Base-by-base conservation (phyloP, 2,329 filamentous ascomycete genomes). In the Colletotrichum higginsianum region DNA sequence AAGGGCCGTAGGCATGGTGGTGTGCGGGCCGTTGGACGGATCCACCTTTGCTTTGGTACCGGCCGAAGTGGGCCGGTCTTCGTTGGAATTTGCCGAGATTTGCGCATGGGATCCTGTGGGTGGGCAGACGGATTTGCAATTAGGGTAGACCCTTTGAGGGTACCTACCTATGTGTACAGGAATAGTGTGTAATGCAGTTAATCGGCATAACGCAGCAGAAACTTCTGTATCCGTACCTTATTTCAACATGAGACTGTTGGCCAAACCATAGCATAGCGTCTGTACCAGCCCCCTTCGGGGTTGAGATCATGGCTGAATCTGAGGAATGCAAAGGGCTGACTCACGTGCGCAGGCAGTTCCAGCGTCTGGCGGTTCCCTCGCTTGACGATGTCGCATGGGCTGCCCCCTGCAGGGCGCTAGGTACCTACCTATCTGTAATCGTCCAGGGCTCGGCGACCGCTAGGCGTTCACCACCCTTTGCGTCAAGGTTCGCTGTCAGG, bases 191-290 rank as follows among this genome's bases (percentile, higher is more conserved):
- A 38, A 2, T 38, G 35, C 35, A 38, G 35, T 9, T 9, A 38
- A 50, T 18, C 18, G 21, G 58, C 61, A 49, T 23, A 44, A 66
- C 47, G 30, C 18, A 44, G 61, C 47, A 44, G n/a, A 15, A 47
- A 49, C 4, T 26, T 38, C 13, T 49, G 52, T 52, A 40, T 50
- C 13, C 9, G 13, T 30, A 12, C 35, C 30, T 46, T 35, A 21
- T 42, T 30, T 23, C 30, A 26, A 64, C 21, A 69, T 69, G 66
- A 66, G 52, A 69, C 61, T 38, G 16, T 65, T 18, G 53, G 66
- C 46, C 53, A 66, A 58, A 69, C 66, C 61, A 53, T 13, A 69
- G n/a, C 38, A 53, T 13, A 69, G n/a, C 38, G 38, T 64, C 44
- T 53, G 21, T 60, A 62, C 30, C 23, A 23, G 53, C 30, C 53